Evolutionary conservation across 1,284 basidiomycete species (phyloP).

Genomic region (Boletellus deceptivus): DNA sequence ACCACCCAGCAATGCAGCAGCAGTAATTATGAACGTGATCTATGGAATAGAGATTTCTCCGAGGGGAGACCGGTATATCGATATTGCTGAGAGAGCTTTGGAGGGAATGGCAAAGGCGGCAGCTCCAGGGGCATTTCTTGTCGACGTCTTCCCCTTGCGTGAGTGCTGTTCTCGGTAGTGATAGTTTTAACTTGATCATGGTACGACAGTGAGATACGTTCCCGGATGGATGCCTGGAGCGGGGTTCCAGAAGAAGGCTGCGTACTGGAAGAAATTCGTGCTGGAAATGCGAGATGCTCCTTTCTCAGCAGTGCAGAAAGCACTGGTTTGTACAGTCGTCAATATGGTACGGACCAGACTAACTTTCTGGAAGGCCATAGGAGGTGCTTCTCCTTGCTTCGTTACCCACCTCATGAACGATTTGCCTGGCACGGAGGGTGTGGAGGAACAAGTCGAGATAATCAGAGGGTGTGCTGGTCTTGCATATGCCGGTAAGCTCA

Average conservation of each 20-base stretch:
- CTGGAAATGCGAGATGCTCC: conserved; percentile 33
- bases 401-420: conserved; percentile 30
- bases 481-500: conserved; percentile 31
- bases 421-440: conserved; percentile 7
- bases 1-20: conserved; percentile 38
- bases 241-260: conserved; percentile 32
- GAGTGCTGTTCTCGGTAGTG: conserved; percentile 4
- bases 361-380: conserved; percentile 19
- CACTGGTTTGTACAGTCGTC: conserved; percentile 20
- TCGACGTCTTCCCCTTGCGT: conserved; percentile 36
- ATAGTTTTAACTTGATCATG: conserved; percentile 1
- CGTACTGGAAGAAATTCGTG: conserved; percentile 29
- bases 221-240: conserved; percentile 35
- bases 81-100: conserved; percentile 37
- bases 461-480: conserved; percentile 33
- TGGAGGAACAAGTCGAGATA: conserved; percentile 23
- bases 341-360: neutral
- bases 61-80: conserved; percentile 36
- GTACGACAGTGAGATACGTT: conserved; percentile 29
- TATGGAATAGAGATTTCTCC: conserved; percentile 37
- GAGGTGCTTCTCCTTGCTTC: conserved; percentile 32
- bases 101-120: conserved; percentile 38
- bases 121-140: conserved; percentile 38
- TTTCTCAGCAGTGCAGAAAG: conserved; percentile 25
- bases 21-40: conserved; percentile 39